A percentile compares a stretch with the other conserved stretches of the same genome.
These are phyloP conservation scores for Metschnikowia shivogae DNA, from an alignment of 805 yeast genomes.

Conservation along the genomic window DNA sequence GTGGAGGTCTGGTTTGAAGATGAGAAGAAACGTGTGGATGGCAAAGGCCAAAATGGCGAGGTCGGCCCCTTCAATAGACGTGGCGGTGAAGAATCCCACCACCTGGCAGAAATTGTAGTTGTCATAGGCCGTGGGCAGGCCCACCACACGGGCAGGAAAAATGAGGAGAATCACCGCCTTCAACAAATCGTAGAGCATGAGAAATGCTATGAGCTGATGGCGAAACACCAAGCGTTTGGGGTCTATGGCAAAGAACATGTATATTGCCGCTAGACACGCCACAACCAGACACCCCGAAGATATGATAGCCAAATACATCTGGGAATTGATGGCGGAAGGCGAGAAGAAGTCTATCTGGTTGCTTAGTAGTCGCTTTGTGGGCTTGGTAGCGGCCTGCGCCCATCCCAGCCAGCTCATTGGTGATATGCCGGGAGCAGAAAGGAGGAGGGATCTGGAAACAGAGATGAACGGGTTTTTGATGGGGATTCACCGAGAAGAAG, in stretches of 20 bases:
- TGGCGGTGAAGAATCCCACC: conserved; percentile 78
- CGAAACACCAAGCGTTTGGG: conserved; percentile 60
- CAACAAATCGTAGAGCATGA: conserved; percentile 68
- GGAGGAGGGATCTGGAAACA: background rate
- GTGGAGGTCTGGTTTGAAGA: conserved; percentile 54
- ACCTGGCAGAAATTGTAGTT: conserved; percentile 53
- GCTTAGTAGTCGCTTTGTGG: conserved; percentile 8
- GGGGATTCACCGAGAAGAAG: too few relatives aligned
- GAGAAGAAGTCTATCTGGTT: conserved; percentile 31
- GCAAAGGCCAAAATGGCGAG: conserved; percentile 79
- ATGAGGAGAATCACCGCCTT: conserved; percentile 67
- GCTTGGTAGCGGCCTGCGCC: conserved; percentile 3
- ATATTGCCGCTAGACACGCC: conserved; percentile 57
- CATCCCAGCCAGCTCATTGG: conserved; percentile 2
- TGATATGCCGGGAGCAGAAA: background rate
- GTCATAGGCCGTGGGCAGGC: conserved; percentile 41
- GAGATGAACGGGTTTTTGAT: background rate
- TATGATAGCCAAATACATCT: conserved; percentile 35
- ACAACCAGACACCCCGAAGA: conserved; percentile 38
- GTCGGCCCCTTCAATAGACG: conserved; percentile 82
- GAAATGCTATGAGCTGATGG: conserved; percentile 63
- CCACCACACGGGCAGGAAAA: conserved; percentile 59
- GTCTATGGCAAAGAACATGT: conserved; percentile 58
- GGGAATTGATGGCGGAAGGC: conserved; percentile 23
- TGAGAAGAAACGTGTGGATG: conserved; percentile 70